These are phyloP conservation scores for Dioszegia hungarica DNA, from an alignment of 768 basidiomycete genomes.

Conservation along the genomic window DNA sequence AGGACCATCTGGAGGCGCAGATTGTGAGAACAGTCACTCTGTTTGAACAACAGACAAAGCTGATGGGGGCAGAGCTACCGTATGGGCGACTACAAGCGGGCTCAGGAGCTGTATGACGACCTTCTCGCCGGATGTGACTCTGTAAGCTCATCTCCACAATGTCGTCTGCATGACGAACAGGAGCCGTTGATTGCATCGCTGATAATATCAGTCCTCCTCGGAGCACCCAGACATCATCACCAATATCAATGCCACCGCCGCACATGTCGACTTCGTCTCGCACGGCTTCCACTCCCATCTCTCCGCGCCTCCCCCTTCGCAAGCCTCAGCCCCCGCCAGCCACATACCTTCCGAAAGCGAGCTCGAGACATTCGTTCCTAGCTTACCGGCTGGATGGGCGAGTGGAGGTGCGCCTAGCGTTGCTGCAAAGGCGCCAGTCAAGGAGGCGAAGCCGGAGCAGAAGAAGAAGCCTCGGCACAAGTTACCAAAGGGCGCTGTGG, in stretches of 20 bases:
- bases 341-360: conserved; percentile 40
- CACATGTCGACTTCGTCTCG: conserved; percentile 76
- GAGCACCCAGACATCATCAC: conserved; percentile 82
- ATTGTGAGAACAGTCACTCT: conserved; percentile 56
- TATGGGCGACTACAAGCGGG: conserved; percentile 65
- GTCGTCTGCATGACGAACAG: background rate
- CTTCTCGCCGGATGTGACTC: conserved; percentile 72
- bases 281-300: conserved; percentile 41
- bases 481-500: conserved; percentile 45
- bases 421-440: conserved; percentile 1
- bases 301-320: conserved; percentile 27
- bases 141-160: conserved; percentile 53
- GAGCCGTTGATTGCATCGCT: background rate
- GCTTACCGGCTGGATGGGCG: conserved; percentile 42
- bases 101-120: conserved; percentile 72
- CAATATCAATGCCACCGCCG: conserved; percentile 75
- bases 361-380: conserved; percentile 49
- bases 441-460: conserved; percentile 11
- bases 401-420: conserved; percentile 10
- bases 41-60: background rate
- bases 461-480: conserved; percentile 38
- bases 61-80: conserved; percentile 62
- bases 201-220: conserved; percentile 63
- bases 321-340: conserved; percentile 18
- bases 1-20: conserved; percentile 78